A percentile compares a stretch with the other conserved stretches of the same genome.
Conservation (phyloP, 805 yeast genomes). For the Myxozyma sirexii region DNA sequence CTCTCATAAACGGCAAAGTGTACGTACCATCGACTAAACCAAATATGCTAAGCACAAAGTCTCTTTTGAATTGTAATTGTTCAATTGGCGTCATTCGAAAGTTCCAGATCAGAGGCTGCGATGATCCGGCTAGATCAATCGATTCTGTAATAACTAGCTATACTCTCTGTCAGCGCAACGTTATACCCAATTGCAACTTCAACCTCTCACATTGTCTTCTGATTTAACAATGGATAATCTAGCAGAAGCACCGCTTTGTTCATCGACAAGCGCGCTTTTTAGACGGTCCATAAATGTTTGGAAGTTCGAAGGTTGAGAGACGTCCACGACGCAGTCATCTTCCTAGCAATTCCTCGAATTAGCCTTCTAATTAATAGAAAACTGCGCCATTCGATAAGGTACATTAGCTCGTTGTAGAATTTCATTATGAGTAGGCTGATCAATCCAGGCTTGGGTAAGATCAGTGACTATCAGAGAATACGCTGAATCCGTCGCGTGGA, state of each 20-base stretch:
- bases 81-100: constrained; percentile 6
- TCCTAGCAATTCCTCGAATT: background rate
- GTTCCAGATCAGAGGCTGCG: constrained; percentile 16
- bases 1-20: background rate
- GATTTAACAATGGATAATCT: background rate
- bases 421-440: constrained; percentile 3
- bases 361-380: background rate
- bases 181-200: background rate
- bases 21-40: constrained; percentile 21
- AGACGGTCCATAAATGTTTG: constrained; percentile 7
- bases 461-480: constrained; percentile 28
- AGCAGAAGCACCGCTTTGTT: background rate
- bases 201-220: background rate
- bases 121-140: background rate
- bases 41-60: constrained; percentile 1
- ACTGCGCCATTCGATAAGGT: background rate
- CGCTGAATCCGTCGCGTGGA: background rate
- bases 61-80: background rate
- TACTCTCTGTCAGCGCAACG: background rate
- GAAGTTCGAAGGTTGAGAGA: constrained; percentile 11
- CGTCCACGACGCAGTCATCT: constrained; percentile 25
- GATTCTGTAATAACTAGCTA: constrained; percentile 7
- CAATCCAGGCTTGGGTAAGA: constrained; percentile 23
- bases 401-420: constrained; percentile 18
- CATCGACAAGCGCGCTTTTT: background rate